A percentile compares a stretch with the other conserved stretches of the same genome.
Conservation (phyloP, 1,284 basidiomycete genomes). For the Crepidotus sp. region DNA sequence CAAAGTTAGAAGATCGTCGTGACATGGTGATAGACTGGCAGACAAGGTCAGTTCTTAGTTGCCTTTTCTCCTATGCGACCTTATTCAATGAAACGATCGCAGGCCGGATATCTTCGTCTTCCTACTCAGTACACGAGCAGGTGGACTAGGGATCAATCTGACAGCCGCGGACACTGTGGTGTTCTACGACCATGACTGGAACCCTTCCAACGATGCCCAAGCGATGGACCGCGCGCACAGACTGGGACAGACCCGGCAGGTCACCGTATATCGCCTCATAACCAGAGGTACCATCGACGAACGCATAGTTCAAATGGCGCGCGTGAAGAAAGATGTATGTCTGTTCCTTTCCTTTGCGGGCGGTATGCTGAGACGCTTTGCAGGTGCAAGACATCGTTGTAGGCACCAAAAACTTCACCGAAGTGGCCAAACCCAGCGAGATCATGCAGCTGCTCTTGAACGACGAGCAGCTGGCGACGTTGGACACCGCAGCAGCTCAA, state of each 20-base stretch:
- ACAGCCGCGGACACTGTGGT: conserved; percentile 97
- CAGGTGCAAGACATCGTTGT: conserved; percentile 99
- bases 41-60: conserved; percentile 59
- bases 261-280: conserved; percentile 96
- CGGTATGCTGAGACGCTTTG: conserved; percentile 11
- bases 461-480: conserved; percentile 78
- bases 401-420: conserved; percentile 89
- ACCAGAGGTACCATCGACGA: conserved; percentile 98
- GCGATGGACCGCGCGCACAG: conserved; percentile 99
- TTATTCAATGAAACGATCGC: not conserved
- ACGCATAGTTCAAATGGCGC: conserved; percentile 89
- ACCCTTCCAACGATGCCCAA: conserved; percentile 97
- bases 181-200: conserved; percentile 99
- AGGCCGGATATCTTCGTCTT: conserved; percentile 96
- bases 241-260: conserved; percentile 96
- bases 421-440: conserved; percentile 92
- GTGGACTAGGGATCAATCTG: conserved; percentile 96
- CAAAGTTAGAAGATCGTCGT: conserved; percentile 90
- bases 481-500: conserved; percentile 35
- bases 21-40: conserved; percentile 99
- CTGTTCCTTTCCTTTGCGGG: not conserved
- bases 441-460: conserved; percentile 94
- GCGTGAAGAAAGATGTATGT: conserved; percentile 91
- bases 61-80: not conserved
- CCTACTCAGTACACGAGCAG: conserved; percentile 92